Base-by-base conservation (phyloP, 2,329 filamentous ascomycete genomes). In the Ascocoryne sarcoides region DNA sequence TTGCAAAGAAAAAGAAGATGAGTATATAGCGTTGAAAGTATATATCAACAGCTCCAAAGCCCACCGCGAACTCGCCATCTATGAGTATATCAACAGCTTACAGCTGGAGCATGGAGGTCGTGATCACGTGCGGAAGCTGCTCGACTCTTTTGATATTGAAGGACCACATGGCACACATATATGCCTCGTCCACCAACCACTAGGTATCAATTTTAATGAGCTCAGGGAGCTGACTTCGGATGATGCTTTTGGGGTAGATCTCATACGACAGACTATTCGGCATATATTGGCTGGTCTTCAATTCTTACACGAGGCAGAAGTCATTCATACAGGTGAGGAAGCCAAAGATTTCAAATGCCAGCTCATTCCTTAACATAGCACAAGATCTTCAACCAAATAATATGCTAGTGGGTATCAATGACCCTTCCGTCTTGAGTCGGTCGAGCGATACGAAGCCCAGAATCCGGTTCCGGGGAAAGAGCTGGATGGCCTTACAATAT, bases 311-410 rank as follows among this genome's bases (percentile, higher is more conserved):
- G 63, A 70, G 44, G 69, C 66, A 52, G 45, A 61, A 10, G 50
- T 70, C 14, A 60, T 69, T 31, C 66, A 71, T 45, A 65, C 67
- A 39, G 67, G 66, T 70, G 49, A 46, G 15, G n/a, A n/a, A n/a
- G n/a, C n/a, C n/a, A n/a, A n/a, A n/a, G n/a, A n/a, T n/a, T n/a
- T n/a, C n/a, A n/a, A n/a, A n/a, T n/a, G n/a, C n/a, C n/a, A n/a
- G n/a, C n/a, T n/a, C n/a, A n/a, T n/a, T n/a, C n/a, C n/a, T n/a
- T n/a, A n/a, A n/a, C n/a, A n/a, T n/a, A n/a, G n/a, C n/a, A n/a
- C n/a, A n/a, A 64, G 61, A 65, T 49, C 66, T 71, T 20, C 68
- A 66, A 45, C 62, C 64, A 2, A 63, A 67, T 42, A 71, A 71
- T 34, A 65, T 71, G 28, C 65, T 71, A 60, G n/a, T n/a, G n/a